Evolutionary conservation across 2,329 filamentous ascomycete genomes (phyloP).

Genomic region (Scytalidium sp.): DNA sequence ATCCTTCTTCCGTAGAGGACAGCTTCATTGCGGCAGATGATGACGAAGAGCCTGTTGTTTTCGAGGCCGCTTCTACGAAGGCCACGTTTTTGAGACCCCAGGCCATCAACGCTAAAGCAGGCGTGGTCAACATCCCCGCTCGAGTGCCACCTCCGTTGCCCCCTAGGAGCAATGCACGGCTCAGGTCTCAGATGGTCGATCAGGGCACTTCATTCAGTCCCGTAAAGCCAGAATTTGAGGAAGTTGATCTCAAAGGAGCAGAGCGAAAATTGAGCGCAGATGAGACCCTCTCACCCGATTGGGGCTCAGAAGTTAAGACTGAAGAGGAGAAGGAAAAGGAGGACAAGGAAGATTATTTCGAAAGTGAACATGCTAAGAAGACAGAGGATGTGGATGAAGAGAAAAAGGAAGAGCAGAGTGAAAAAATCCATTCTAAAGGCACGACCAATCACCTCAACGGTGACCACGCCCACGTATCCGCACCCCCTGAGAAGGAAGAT

Average conservation of each 20-base stretch:
- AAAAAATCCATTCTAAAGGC: background rate
- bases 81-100: slow-evolving; percentile 55
- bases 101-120: slow-evolving; percentile 58
- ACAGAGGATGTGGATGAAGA: slow-evolving; percentile 6
- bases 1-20: slow-evolving; percentile 42
- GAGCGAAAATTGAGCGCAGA: background rate
- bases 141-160: slow-evolving; percentile 74
- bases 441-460: slow-evolving; percentile 1
- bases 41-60: slow-evolving; percentile 64
- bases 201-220: slow-evolving; percentile 21
- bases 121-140: slow-evolving; percentile 82
- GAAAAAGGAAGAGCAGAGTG: slow-evolving; percentile 4
- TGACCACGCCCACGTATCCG: slow-evolving; percentile 1
- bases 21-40: slow-evolving; percentile 45
- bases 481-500: slow-evolving; percentile 4
- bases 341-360: background rate
- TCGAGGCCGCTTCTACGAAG: slow-evolving; percentile 60
- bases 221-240: slow-evolving; percentile 28
- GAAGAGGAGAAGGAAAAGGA: slow-evolving; percentile 5
- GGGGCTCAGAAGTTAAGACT: background rate
- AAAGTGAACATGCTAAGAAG: slow-evolving; percentile 2
- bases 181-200: slow-evolving; percentile 21
- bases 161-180: slow-evolving; percentile 63
- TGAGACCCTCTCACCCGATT: background rate
- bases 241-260: slow-evolving; percentile 22